Evolutionary conservation across 2,329 filamentous ascomycete genomes (phyloP).

Genomic region (Pseudogymnoascus sp.): DNA sequence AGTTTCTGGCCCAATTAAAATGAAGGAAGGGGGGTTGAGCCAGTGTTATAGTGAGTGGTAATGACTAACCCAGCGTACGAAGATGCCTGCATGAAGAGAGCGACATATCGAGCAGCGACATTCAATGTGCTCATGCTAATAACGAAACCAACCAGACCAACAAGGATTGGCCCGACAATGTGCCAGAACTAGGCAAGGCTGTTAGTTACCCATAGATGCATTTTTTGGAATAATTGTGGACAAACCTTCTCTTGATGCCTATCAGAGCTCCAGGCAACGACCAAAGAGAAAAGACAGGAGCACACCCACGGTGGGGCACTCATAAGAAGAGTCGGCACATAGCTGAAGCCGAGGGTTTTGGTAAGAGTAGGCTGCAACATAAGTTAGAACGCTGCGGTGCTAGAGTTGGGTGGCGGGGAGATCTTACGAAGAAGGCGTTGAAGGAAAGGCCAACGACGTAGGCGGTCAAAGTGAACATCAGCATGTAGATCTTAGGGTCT

Average conservation of each 20-base stretch:
- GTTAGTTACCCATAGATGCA: slow-evolving; percentile 49
- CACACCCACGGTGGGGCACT: slow-evolving; percentile 53
- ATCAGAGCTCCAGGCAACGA: slow-evolving; percentile 50
- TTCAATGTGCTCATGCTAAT: slow-evolving; percentile 24
- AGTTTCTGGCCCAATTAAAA: background rate
- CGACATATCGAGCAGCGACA: slow-evolving; percentile 27
- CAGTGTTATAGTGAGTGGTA: slow-evolving; percentile 37
- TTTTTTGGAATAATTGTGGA: slow-evolving; percentile 42
- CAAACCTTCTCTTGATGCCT: slow-evolving; percentile 39
- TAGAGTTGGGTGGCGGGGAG: background rate
- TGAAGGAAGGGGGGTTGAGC: background rate
- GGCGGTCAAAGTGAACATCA: slow-evolving; percentile 55
- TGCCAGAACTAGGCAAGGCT: slow-evolving; percentile 48
- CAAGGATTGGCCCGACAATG: slow-evolving; percentile 24
- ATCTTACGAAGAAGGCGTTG: slow-evolving; percentile 48
- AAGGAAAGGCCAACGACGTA: slow-evolving; percentile 53
- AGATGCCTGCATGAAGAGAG: slow-evolving; percentile 28
- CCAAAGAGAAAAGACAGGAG: slow-evolving; percentile 47
- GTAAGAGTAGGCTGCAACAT: slow-evolving; percentile 27
- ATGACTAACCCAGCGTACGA: slow-evolving; percentile 41
- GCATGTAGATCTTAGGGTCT: slow-evolving; percentile 54
- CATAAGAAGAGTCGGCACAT: slow-evolving; percentile 47
- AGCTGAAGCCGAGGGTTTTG: slow-evolving; percentile 43
- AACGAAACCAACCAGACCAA: slow-evolving; percentile 28
- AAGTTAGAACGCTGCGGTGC: background rate